Evolutionary conservation across 768 basidiomycete species (phyloP), one percentile per base, ranked within the genome.

Genomic region (Suillus subluteus): DNA sequence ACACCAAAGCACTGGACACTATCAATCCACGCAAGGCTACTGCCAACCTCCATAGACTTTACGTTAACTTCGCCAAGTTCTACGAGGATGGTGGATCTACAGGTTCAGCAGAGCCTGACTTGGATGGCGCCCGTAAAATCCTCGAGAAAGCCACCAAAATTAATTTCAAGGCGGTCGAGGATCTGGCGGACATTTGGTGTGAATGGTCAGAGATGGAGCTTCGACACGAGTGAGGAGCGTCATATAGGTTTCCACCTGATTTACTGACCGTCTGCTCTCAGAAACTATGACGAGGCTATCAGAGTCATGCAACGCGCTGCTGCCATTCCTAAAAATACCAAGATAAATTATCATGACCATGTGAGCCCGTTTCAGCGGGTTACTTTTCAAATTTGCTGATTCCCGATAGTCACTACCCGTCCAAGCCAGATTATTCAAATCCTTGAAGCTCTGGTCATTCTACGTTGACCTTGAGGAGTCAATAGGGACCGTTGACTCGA

Each of bases 151-250:
- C 88, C 6, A 92, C 92, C 4, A 94, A 92, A 71, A 89, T 98
- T 50, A 92, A 91, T 74, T 98, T 96, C 83, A 94, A 91, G 78
- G 84, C 87, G n/a, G 96, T 99, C 12, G 97, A 99, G 75, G 98
- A 99, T 73, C 84, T 99, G 30, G 98, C 98, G 0, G 98, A 99
- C 76, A 87, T 98, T 16, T 99, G 98, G 98, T 98, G 96, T 73
- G 98, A 99, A 79, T 99, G 98, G 97, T 89, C 98, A 8, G 98
- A 99, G 79, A 89, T 99, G 91, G 98, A 99, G 76, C 84, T 99
- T 61, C 88, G 97, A 52, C 91, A 96, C 61, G 96, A 97, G 96
- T 96, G 80, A 72, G 94, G 84, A 6, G 40, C 43, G 4, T 40
- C 16, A 52, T 21, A 68, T 35, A 37, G 50, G 6, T 44, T 58